Evolutionary conservation across 805 yeast genomes (phyloP), one percentile per base, ranked within the genome.

Genomic region (Zygoascus flipseniorum): DNA sequence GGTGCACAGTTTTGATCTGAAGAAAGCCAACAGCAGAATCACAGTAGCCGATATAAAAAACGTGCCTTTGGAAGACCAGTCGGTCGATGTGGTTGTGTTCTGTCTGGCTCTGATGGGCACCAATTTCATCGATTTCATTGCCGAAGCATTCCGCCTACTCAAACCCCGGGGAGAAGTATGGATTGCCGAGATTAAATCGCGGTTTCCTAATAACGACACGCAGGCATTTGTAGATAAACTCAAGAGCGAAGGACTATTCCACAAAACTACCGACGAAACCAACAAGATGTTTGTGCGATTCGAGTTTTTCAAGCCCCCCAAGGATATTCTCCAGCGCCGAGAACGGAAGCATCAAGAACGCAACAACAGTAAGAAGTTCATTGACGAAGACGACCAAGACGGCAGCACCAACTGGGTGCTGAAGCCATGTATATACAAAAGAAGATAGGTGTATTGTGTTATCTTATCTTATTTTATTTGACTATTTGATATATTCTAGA

Each of bases 101-200:
- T 93, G 99, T 69, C 75, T 93, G 49, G 93, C 98, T 0, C 74
- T 93, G 55, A 93, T 93, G 99, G 99, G 99, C 2, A 92, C 98
- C 2, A 93, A 93, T 65, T 89, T 92, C 66, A 72, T 90, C 56
- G 98, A 93, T 65, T 93, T 93, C 65, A 80, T 93, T 51, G 76
- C 82, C 54, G 99, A 93, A 66, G 98, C 97, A 0, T 77, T 86
- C 64, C 76, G 99, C 63, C 75, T 93, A 16, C 73, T 93, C 51
- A 83, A 89, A 9, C 96, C 96, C 44, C 77, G 89, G 56, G 98
- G 99, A 28, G 96, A 92, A 66, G 71, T 93, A 47, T 93, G 99
- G 99, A 89, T 93, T 47, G 93, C 98, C 1, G 99, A 93, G 67
- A 93, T 93, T 70, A 92, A 92, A 69, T 88, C 97, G 1, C 76